These are phyloP conservation scores for Meripilus lineatus DNA, from an alignment of 1,284 basidiomycete species.

Conservation along the genomic window DNA sequence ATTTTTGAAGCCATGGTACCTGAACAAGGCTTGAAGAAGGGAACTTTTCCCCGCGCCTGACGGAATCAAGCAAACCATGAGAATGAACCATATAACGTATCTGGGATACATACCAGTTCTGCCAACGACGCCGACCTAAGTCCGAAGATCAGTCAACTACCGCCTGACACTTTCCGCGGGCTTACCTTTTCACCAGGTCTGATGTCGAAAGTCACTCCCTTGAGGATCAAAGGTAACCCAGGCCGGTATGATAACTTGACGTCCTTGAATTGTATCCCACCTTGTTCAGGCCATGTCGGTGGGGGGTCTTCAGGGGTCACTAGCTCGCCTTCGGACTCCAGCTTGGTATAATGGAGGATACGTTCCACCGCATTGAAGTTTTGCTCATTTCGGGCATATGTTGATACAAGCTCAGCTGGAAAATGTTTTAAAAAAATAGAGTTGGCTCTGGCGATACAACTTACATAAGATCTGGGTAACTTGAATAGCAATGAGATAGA, in stretches of 20 bases:
- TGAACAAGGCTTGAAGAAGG: conserved; percentile 68
- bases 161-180: background rate
- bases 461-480: conserved; percentile 56
- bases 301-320: conserved; percentile 47
- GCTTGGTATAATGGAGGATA: conserved; percentile 52
- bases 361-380: conserved; percentile 75
- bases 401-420: conserved; percentile 51
- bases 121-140: conserved; percentile 25
- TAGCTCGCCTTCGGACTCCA: conserved; percentile 42
- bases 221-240: conserved; percentile 70
- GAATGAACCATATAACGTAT: background rate
- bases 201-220: conserved; percentile 58
- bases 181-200: conserved; percentile 59
- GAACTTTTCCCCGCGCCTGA: conserved; percentile 79
- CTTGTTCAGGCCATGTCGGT: conserved; percentile 61
- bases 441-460: conserved; percentile 20
- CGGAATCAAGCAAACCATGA: conserved; percentile 34
- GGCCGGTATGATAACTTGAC: conserved; percentile 65
- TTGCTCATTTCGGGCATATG: conserved; percentile 59
- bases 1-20: conserved; percentile 30
- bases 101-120: conserved; percentile 4
- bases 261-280: conserved; percentile 57
- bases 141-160: background rate
- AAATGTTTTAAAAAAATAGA: background rate
- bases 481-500: conserved; percentile 18